These are phyloP conservation scores for Discostella pseudostelligera DNA, from an alignment of 108 stramenopile genomes.

Conservation along the genomic window DNA sequence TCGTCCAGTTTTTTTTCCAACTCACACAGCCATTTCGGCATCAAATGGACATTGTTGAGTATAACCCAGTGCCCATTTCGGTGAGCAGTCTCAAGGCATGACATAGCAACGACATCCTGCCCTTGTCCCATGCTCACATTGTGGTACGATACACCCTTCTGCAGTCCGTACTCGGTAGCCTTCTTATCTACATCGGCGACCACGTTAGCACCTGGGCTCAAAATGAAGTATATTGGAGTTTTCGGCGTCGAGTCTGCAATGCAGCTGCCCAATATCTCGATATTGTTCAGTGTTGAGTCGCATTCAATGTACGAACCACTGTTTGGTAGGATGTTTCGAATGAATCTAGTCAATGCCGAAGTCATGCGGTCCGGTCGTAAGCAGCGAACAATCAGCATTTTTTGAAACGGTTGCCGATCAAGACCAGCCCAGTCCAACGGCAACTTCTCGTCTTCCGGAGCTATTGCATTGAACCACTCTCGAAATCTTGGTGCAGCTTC, in stretches of 20 bases:
- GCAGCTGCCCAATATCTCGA: conserved; percentile 77
- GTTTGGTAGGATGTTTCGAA: conserved; percentile 69
- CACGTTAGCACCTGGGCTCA: conserved; percentile 89
- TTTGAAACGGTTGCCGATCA: conserved; percentile 86
- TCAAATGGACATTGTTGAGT: conserved; percentile 91
- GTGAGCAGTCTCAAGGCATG: conserved; percentile 83
- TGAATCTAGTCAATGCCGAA: conserved; percentile 73
- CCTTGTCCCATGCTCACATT: conserved; percentile 95
- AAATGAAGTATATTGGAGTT: conserved; percentile 91
- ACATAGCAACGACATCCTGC: conserved; percentile 88
- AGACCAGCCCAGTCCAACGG: conserved; percentile 89
- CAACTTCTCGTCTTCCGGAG: conserved; percentile 89
- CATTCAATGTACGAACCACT: conserved; percentile 83
- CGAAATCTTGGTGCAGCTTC: conserved; percentile 89
- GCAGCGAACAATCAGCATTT: conserved; percentile 89
- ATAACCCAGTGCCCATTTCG: conserved; percentile 93
- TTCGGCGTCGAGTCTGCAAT: conserved; percentile 74
- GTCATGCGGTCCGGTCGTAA: conserved; percentile 88
- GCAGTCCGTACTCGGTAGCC: conserved; percentile 78
- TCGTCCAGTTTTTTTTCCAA: conserved; percentile 91
- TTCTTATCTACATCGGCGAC: conserved; percentile 84
- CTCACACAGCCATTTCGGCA: conserved; percentile 86
- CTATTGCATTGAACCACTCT: conserved; percentile 87
- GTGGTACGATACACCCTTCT: conserved; percentile 84
- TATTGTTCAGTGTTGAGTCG: conserved; percentile 78